Base-by-base conservation (phyloP, 495 filamentous ascomycete genomes). In the Parmelia sp. region DNA sequence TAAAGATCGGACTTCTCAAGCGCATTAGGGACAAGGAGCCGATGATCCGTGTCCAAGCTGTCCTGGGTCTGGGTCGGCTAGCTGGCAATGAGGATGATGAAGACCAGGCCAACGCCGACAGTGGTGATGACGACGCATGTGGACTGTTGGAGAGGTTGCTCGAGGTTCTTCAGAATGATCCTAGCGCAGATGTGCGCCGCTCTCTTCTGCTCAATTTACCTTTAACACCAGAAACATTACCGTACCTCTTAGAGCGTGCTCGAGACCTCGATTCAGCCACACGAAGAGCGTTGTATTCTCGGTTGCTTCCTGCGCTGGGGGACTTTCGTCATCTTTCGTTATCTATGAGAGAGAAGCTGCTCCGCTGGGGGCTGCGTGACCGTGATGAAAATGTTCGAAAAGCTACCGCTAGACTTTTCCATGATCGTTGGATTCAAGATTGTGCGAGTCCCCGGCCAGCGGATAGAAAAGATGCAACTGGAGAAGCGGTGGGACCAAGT, bases 271-370 rank as follows among this genome's bases (percentile, higher is more conserved):
- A 99, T 75, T 80, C 88, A 3, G 78, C 84, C 4, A 97, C 90
- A 3, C 82, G 94, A 58, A 82, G 92, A 56, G 90, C 89, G 15
- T 79, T 99, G 9, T 99, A 97, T 72, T 88, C 93, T 5, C 86
- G 90, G 21, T 77, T 99, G 3, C 78, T 99, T 11, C 95, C 94
- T 1, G 88, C 90, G 0, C 80, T 99, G 11, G 93, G 92, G 23
- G 94, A 99, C 75, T 99, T 99, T 78, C 87, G 94, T 58, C 91
- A 97, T 75, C 78, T 99, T 55, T 96, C 91, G 27, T 80, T 97
- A n/a, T 89, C 86, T 3, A 96, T 97, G 89, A 79, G 94, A 68
- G 95, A 97, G 74, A 97, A 97, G 74, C 81, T 99, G 27, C 85
- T 99, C 49, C 85, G 95, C 15, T 99, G 92, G 93, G 94, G 94